Evolutionary conservation across 2,329 filamentous ascomycete species (phyloP).

Genomic region (Arthrobotrys musiformis): DNA sequence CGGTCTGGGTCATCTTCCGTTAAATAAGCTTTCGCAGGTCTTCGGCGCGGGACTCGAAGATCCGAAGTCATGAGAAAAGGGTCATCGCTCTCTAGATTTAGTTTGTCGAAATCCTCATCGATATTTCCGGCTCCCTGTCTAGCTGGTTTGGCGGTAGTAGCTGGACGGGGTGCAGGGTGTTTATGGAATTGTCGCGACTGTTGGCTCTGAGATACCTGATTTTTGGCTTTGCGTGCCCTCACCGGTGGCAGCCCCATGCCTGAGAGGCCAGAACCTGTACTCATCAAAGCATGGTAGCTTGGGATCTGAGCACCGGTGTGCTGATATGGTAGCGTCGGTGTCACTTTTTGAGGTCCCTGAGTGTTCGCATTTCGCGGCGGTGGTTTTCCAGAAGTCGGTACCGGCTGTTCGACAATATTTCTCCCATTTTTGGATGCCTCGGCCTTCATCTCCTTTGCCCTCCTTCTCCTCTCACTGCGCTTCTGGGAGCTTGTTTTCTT

Average conservation of each 20-base stretch:
- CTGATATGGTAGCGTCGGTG: background rate
- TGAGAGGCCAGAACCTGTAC: background rate
- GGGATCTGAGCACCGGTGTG: background rate
- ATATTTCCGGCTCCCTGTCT: background rate
- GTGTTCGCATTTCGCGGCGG: background rate
- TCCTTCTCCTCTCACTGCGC: background rate
- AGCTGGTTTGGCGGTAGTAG: background rate
- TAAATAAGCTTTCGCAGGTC: background rate
- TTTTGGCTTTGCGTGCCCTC: background rate
- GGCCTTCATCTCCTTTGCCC: background rate
- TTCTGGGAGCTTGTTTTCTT: background rate
- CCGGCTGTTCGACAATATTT: background rate
- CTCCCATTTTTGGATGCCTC: background rate
- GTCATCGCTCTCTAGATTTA: background rate
- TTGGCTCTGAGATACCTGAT: background rate
- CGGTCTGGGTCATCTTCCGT: constrained; percentile 1
- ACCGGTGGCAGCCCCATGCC: background rate
- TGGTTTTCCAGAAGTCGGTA: background rate
- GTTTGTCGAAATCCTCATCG: background rate
- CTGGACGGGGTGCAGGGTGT: background rate
- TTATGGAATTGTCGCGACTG: background rate
- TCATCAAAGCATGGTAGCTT: background rate
- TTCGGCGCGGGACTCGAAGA: background rate
- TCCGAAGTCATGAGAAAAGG: background rate
- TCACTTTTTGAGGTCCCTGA: background rate